Conservation (phyloP, 148 eudicot genomes). For the Chenopodium formosanum region DNA sequence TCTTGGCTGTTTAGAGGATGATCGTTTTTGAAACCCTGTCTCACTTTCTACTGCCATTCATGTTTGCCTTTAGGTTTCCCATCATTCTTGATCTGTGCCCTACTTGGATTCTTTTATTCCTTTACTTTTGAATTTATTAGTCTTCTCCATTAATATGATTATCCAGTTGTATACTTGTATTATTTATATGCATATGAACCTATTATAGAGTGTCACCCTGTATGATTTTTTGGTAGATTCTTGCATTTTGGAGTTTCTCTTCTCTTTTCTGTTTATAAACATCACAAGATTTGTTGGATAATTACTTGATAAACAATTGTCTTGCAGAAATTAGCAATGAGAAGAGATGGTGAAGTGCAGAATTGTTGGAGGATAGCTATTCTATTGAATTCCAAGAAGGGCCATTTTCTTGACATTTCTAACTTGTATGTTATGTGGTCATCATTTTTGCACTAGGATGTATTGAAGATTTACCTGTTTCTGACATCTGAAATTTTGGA, state of each 20-base stretch:
- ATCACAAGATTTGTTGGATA: not conserved
- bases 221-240: not conserved
- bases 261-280: not conserved
- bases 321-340: not conserved
- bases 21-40: not conserved
- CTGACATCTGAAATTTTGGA: not conserved
- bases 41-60: no score
- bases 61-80: no score
- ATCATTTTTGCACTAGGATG: not conserved
- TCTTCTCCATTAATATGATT: not conserved
- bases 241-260: not conserved
- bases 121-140: not conserved
- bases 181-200: no score
- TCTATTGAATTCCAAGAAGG: not conserved
- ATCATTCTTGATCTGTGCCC: not conserved
- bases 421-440: not conserved
- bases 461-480: not conserved
- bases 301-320: not conserved
- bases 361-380: not conserved
- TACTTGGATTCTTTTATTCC: no score
- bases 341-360: not conserved
- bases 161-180: not conserved
- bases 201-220: not conserved
- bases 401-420: not conserved
- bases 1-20: not conserved